Base-by-base conservation (phyloP, 106 monocot species). In the Posidonia australis region DNA sequence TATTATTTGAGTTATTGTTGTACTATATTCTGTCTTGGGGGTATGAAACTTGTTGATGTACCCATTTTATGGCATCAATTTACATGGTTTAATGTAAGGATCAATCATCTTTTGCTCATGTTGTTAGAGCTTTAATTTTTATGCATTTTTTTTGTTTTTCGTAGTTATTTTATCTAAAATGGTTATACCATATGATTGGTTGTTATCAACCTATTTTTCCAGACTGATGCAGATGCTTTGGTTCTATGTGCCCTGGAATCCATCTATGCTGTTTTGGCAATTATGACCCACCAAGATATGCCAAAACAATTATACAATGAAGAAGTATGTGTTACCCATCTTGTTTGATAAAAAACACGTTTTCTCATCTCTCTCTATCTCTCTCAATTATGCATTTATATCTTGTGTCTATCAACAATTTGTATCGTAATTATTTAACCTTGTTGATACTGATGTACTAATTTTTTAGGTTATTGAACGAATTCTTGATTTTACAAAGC, bases 291-390 rank as follows among this genome's bases (percentile, higher is more conserved):
- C 46, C 66, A 77, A 60, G 87, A 85, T 73, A 98, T 98, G 90
- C 98, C 98, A 71, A 98, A 98, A 70, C 87, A 98, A 70, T 47
- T 98, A 27, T 98, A 98, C 60, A 84, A 83, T 67, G 98, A 98
- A 73, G 98, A 98, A 83, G 98, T 98, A 84, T 53, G 83, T 64
- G 22, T 23, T 41, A 45, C 23, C n/a, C 30, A 22, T 71, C 28
- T 54, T 10, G 23, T 27, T 44, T 48, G 13, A 57, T 49, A 10
- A 17, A 53, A n/a, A 53, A 21, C 10, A 53, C 47, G 67, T 54
- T 46, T 43, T 69, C 36, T 36, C 36, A 2, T 36, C 7, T 36
- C 7, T 7, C 36, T 36, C 7, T 36, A 7, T 36, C 36, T 36
- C 36, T 36, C 36, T 36, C 7, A 4, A 36, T 51, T 18, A 9